A percentile compares a stretch with the other conserved stretches of the same genome.
Evolutionary conservation across 768 basidiomycete species (phyloP).

Genomic region (Candolleomyces efflorescens): DNA sequence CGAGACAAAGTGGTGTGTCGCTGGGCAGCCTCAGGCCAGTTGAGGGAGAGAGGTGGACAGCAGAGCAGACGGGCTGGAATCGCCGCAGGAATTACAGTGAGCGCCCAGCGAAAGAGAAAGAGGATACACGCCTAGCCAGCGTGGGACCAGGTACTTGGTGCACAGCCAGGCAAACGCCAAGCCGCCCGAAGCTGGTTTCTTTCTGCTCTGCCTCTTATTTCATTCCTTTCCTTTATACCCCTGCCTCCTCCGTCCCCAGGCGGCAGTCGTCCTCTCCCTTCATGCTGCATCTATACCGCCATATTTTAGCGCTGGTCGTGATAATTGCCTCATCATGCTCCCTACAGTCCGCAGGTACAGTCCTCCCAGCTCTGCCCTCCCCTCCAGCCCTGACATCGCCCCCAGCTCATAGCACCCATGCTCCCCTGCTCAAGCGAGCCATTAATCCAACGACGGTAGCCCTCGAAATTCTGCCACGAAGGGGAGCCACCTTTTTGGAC

Average conservation of each 20-base stretch:
- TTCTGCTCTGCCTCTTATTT: not conserved
- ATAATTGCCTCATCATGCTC: slow-evolving; percentile 32
- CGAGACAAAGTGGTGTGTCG: not conserved
- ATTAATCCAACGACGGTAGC: slow-evolving; percentile 47
- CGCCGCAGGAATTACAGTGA: not conserved
- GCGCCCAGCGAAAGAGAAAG: not conserved
- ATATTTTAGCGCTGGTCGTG: slow-evolving; percentile 40
- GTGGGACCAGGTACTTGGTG: not conserved
- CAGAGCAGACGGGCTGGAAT: not conserved
- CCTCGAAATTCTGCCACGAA: slow-evolving; percentile 55
- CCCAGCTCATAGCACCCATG: slow-evolving; percentile 45
- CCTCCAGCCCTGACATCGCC: not conserved
- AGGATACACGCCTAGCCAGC: not conserved
- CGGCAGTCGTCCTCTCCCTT: slow-evolving; percentile 1
- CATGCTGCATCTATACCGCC: not conserved
- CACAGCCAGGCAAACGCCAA: slow-evolving; percentile 1
- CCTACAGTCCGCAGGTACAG: slow-evolving; percentile 25
- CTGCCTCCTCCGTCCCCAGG: not conserved
- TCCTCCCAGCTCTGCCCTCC: slow-evolving; percentile 11
- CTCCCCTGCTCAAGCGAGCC: slow-evolving; percentile 45
- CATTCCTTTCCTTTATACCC: slow-evolving; percentile 1
- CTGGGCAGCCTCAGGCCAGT: not conserved
- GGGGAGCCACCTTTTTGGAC: slow-evolving; percentile 15
- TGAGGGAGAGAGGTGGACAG: not conserved
- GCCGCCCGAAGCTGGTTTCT: not conserved